A percentile compares a stretch with the other conserved stretches of the same genome.
phyloP scores from a whole-genome alignment of 2,329 filamentous ascomycete genomes.

The Zasmidium cellare region DNA sequence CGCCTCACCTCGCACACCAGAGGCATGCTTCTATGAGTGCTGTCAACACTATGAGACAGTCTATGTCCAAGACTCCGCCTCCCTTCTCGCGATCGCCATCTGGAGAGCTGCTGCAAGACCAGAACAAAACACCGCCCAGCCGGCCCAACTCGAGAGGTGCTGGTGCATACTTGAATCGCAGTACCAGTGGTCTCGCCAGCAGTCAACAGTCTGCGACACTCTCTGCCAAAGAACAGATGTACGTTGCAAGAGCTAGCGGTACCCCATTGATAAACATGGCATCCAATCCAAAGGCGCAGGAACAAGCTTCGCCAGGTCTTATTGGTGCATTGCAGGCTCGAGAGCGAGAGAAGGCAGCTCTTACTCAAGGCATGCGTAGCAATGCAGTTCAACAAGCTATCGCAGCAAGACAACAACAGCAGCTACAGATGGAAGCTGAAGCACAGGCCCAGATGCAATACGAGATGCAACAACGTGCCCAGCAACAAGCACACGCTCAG shows the following conservation, averaged over 20 bases:
- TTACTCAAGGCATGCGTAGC: slow-evolving; percentile 66
- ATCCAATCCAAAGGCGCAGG: slow-evolving; percentile 42
- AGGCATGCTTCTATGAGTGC: slow-evolving; percentile 25
- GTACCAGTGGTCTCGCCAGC: slow-evolving; percentile 10
- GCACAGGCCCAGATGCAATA: slow-evolving; percentile 40
- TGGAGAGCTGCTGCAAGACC: slow-evolving; percentile 42
- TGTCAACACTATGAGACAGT: slow-evolving; percentile 24
- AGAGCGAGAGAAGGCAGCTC: slow-evolving; percentile 73
- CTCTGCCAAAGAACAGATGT: slow-evolving; percentile 85
- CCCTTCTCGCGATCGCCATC: slow-evolving; percentile 45
- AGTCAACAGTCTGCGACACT: slow-evolving; percentile 59
- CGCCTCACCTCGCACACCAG: slow-evolving; percentile 24
- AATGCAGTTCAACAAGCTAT: slow-evolving; percentile 73
- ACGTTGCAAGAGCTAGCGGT: slow-evolving; percentile 79
- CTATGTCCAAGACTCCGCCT: slow-evolving; percentile 39
- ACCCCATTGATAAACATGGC: slow-evolving; percentile 72
- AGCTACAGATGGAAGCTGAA: slow-evolving; percentile 35
- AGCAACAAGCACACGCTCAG: slow-evolving; percentile 18
- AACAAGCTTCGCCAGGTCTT: slow-evolving; percentile 52
- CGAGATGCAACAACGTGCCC: slow-evolving; percentile 36
- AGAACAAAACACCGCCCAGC: slow-evolving; percentile 30
- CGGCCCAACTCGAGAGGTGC: slow-evolving; percentile 34
- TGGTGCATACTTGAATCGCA: slow-evolving; percentile 20
- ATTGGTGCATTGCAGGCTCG: slow-evolving; percentile 78
- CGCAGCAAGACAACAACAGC: slow-evolving; percentile 52